phyloP scores from a whole-genome alignment of 331 rosid species.

The Quercus phellos region DNA sequence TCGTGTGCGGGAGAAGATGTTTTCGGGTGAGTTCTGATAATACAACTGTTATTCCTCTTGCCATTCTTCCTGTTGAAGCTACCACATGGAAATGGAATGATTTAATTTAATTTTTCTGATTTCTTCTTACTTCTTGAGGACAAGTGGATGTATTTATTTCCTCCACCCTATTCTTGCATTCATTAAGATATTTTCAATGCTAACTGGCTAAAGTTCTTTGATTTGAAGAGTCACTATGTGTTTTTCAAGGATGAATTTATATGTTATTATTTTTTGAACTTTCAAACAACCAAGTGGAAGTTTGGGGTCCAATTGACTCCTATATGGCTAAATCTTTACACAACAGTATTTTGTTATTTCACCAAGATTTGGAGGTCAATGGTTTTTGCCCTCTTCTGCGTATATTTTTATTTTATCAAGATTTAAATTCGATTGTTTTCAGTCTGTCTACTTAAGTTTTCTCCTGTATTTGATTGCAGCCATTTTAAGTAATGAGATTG shows the following conservation, averaged over 20 bases:
- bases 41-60: not conserved
- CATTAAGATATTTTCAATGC: not conserved
- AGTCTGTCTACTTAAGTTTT: not conserved
- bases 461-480: constrained; percentile 49
- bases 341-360: too few species aligned
- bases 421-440: constrained; percentile 1
- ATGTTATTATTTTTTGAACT: not conserved
- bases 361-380: not conserved
- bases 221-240: not conserved
- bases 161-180: not conserved
- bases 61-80: not conserved
- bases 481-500: constrained; percentile 89
- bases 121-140: not conserved
- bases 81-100: too few species aligned
- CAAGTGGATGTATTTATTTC: not conserved
- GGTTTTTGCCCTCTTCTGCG: not conserved
- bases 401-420: not conserved
- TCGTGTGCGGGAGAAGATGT: constrained; percentile 84
- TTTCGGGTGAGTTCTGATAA: constrained; percentile 52
- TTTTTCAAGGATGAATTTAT: constrained; percentile 11
- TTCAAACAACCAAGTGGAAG: not conserved
- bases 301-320: not conserved
- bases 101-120: too few species aligned
- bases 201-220: not conserved
- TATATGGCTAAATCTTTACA: too few species aligned